Evolutionary conservation across 1,139 yeast genomes (phyloP).

Genomic region (Saccharomyces hybrid): DNA sequence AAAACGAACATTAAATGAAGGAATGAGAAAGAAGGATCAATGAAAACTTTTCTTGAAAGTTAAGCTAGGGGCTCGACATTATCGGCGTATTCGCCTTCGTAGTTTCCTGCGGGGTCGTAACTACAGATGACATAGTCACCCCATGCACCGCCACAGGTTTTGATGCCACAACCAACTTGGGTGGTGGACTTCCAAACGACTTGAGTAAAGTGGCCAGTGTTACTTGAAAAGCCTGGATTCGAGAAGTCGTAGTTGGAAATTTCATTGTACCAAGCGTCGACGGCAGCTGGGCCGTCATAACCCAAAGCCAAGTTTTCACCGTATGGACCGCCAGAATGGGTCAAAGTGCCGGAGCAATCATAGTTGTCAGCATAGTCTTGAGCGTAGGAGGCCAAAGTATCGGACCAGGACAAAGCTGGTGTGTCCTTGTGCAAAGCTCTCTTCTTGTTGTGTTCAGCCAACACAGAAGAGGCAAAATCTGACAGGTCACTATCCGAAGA

Average conservation of each 20-base stretch:
- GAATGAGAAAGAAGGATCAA: not conserved
- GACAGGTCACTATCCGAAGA: conserved; percentile 17
- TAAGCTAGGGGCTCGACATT: conserved; percentile 24
- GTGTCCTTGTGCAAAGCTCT: conserved; percentile 59
- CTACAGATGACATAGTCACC: conserved; percentile 53
- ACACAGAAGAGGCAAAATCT: conserved; percentile 37
- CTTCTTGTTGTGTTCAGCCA: conserved; percentile 58
- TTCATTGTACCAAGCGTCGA: conserved; percentile 81
- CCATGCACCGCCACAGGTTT: conserved; percentile 40
- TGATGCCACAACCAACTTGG: conserved; percentile 66
- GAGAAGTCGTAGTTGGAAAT: conserved; percentile 48
- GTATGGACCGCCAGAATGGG: conserved; percentile 69
- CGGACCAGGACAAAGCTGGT: conserved; percentile 53
- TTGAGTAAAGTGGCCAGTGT: conserved; percentile 73
- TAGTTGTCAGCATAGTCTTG: conserved; percentile 58
- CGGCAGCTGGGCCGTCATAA: conserved; percentile 48
- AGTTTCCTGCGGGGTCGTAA: conserved; percentile 55
- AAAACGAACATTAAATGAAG: not conserved
- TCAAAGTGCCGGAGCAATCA: conserved; percentile 58
- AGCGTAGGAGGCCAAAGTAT: conserved; percentile 55
- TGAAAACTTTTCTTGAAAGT: not conserved
- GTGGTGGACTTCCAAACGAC: conserved; percentile 69
- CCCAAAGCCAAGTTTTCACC: conserved; percentile 90
- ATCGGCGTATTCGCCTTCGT: conserved; percentile 34
- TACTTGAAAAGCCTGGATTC: conserved; percentile 35